Conservation (phyloP, 768 basidiomycete species). For the Chalciporus chontae region DNA sequence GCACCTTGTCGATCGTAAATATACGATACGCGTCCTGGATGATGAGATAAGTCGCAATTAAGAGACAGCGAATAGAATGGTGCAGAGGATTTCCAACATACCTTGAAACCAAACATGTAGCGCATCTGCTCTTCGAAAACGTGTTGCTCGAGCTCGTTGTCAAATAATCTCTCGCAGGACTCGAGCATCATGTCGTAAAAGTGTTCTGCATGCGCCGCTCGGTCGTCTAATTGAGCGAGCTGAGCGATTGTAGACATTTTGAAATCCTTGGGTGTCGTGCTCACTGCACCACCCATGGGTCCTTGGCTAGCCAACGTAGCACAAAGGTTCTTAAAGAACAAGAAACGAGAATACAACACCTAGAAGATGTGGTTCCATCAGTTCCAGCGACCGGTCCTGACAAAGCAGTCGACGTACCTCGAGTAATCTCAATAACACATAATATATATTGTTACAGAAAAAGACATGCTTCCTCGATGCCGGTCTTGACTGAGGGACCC, state of each 20-base stretch:
- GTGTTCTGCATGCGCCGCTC: conserved; percentile 49
- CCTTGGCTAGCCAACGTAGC: conserved; percentile 38
- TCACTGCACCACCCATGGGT: neutral
- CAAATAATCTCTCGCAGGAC: conserved; percentile 87
- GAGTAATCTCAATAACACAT: conserved; percentile 77
- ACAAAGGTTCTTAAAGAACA: conserved; percentile 73
- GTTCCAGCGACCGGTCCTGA: neutral
- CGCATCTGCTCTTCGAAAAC: conserved; percentile 91
- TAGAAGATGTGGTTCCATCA: conserved; percentile 30
- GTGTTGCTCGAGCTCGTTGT: conserved; percentile 83
- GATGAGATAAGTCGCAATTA: neutral
- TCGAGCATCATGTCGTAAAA: conserved; percentile 84
- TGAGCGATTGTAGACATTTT: conserved; percentile 30
- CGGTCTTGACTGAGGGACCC: conserved; percentile 21
- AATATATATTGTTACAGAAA: conserved; percentile 88
- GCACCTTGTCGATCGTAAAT: conserved; percentile 92
- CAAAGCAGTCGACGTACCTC: conserved; percentile 54
- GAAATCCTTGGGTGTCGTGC: conserved; percentile 22
- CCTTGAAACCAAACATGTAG: conserved; percentile 81
- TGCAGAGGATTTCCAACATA: conserved; percentile 22
- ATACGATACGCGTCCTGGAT: conserved; percentile 74
- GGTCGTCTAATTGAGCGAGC: conserved; percentile 30
- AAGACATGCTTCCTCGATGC: conserved; percentile 57
- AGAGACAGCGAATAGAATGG: neutral
- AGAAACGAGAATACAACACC: conserved; percentile 80